These are phyloP conservation scores for Perilla frutescens DNA, from an alignment of 257 asterid species.

Conservation along the genomic window DNA sequence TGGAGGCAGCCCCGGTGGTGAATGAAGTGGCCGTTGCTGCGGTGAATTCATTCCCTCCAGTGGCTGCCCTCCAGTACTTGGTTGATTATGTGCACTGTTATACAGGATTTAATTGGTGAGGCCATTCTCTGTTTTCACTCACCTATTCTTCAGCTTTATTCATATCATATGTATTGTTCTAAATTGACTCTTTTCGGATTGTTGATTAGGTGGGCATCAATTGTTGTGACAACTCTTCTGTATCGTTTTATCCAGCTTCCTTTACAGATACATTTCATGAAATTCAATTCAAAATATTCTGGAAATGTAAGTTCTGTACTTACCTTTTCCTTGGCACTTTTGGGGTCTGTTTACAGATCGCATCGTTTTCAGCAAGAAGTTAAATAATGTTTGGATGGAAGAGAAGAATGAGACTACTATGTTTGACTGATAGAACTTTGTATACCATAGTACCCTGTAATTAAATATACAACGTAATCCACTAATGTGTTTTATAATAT, in stretches of 20 bases:
- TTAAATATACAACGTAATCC: too few species aligned
- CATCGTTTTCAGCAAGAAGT: not conserved
- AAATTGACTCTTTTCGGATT: conserved; percentile 33
- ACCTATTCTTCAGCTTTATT: not conserved
- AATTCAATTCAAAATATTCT: conserved; percentile 60
- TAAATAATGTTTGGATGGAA: not conserved
- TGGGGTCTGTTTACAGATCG: not conserved
- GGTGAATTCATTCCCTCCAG: conserved; percentile 75
- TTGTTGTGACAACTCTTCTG: conserved; percentile 59
- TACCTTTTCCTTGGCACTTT: conserved; percentile 13
- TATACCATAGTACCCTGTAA: too few species aligned
- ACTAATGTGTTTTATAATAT: too few species aligned
- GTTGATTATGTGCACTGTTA: conserved; percentile 70
- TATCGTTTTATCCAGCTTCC: conserved; percentile 69
- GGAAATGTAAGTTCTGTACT: conserved; percentile 50
- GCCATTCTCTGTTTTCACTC: not conserved
- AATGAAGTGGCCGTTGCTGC: conserved; percentile 82
- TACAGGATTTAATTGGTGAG: conserved; percentile 82
- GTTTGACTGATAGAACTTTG: too few species aligned
- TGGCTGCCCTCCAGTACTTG: conserved; percentile 73
- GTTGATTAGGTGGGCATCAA: conserved; percentile 99
- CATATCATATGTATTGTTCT: too few species aligned
- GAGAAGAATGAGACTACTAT: not conserved
- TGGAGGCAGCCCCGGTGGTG: conserved; percentile 58
- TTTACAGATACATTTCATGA: conserved; percentile 60